Evolutionary conservation across 805 yeast species (phyloP).

Genomic region (Jamesozyma lodderae): DNA sequence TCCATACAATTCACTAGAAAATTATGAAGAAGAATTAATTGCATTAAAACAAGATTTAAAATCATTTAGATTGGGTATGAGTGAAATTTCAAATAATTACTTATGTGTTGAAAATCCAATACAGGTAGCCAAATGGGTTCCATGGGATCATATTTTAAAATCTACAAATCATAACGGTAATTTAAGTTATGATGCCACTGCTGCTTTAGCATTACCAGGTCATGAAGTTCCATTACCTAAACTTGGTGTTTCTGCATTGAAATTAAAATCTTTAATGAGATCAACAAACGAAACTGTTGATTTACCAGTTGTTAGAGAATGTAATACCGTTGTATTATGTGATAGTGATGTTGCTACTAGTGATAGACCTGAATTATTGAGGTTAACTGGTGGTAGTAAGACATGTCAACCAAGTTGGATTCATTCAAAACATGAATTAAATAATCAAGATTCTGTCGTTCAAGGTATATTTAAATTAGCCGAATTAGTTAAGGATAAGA

Average conservation of each 20-base stretch:
- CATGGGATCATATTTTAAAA: slow-evolving; percentile 55
- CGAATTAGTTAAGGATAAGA: slow-evolving; percentile 52
- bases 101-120: slow-evolving; percentile 68
- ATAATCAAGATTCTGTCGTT: slow-evolving; percentile 35
- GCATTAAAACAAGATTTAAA: slow-evolving; percentile 46
- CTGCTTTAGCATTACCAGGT: slow-evolving; percentile 51
- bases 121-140: slow-evolving; percentile 61
- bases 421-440: slow-evolving; percentile 64
- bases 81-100: slow-evolving; percentile 73
- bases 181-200: slow-evolving; percentile 56
- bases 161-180: slow-evolving; percentile 59
- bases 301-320: slow-evolving; percentile 66
- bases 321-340: slow-evolving; percentile 61
- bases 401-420: slow-evolving; percentile 76
- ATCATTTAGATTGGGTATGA: slow-evolving; percentile 62
- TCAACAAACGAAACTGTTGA: slow-evolving; percentile 36
- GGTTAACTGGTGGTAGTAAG: slow-evolving; percentile 72
- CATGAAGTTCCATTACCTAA: slow-evolving; percentile 69
- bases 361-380: slow-evolving; percentile 48
- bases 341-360: slow-evolving; percentile 33
- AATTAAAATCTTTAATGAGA: slow-evolving; percentile 54
- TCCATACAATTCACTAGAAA: slow-evolving; percentile 41
- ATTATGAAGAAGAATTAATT: slow-evolving; percentile 31
- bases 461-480: slow-evolving; percentile 46
- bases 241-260: slow-evolving; percentile 60